These are phyloP conservation scores for Cladosporium sp. DNA, from an alignment of 2,329 filamentous ascomycete genomes.

Conservation along the genomic window DNA sequence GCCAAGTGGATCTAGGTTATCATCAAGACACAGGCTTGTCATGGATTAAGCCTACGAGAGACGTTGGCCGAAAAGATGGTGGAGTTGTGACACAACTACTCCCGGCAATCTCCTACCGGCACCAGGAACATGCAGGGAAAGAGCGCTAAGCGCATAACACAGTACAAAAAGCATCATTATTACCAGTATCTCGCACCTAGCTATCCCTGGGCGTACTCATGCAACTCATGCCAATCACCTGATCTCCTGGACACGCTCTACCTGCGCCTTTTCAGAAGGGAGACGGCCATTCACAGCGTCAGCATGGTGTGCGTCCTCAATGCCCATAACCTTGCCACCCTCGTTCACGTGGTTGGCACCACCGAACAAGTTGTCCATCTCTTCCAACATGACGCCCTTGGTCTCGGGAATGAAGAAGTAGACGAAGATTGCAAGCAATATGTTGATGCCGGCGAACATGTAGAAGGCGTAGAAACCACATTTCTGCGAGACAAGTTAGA, in stretches of 20 bases:
- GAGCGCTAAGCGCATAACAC: not conserved
- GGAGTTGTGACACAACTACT: not conserved
- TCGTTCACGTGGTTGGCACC: slow-evolving; percentile 58
- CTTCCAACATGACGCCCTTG: slow-evolving; percentile 52
- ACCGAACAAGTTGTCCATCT: slow-evolving; percentile 59
- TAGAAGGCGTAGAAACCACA: slow-evolving; percentile 58
- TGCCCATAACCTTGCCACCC: slow-evolving; percentile 49
- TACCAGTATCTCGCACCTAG: not conserved
- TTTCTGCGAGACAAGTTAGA: slow-evolving; percentile 41
- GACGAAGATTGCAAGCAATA: slow-evolving; percentile 43
- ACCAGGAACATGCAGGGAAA: not conserved
- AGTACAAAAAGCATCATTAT: not conserved
- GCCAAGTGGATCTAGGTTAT: not conserved
- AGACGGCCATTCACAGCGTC: slow-evolving; percentile 15
- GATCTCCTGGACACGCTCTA: slow-evolving; percentile 24
- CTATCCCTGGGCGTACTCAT: not conserved
- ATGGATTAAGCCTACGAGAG: not conserved
- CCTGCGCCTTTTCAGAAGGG: slow-evolving; percentile 18
- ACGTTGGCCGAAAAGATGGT: not conserved
- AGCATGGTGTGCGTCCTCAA: slow-evolving; percentile 39
- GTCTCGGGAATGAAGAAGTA: slow-evolving; percentile 47
- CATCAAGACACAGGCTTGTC: not conserved
- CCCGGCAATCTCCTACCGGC: not conserved
- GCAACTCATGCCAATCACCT: not conserved
- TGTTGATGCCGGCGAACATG: slow-evolving; percentile 54